These are phyloP conservation scores for Hypericum perforatum DNA, from an alignment of 345 rosid species.

Conservation along the genomic window DNA sequence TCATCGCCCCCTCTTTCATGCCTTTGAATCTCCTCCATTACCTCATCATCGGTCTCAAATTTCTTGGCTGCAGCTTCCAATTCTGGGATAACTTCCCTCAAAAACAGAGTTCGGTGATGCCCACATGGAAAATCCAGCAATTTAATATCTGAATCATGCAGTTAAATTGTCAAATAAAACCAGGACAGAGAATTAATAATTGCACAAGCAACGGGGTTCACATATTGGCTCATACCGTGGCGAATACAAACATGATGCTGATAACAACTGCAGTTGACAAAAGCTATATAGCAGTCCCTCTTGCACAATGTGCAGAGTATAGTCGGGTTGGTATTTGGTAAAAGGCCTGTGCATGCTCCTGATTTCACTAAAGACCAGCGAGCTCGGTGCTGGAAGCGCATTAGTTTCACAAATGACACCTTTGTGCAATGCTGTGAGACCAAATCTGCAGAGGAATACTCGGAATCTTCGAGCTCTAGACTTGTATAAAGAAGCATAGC, in stretches of 20 bases:
- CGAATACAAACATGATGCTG: slow-evolving; percentile 69
- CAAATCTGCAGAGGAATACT: slow-evolving; percentile 43
- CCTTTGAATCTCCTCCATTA: slow-evolving; percentile 28
- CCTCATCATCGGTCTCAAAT: slow-evolving; percentile 56
- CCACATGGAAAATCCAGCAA: slow-evolving; percentile 70
- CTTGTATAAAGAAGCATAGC: slow-evolving; percentile 64
- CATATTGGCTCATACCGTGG: slow-evolving; percentile 43
- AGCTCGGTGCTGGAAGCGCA: slow-evolving; percentile 69
- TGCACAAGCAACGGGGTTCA: no score
- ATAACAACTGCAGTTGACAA: slow-evolving; percentile 58
- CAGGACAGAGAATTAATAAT: background rate
- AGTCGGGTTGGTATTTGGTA: slow-evolving; percentile 48
- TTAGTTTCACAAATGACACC: slow-evolving; percentile 67
- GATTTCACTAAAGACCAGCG: slow-evolving; percentile 75
- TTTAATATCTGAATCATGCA: slow-evolving; percentile 39
- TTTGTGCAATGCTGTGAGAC: slow-evolving; percentile 44
- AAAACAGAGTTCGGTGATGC: slow-evolving; percentile 41
- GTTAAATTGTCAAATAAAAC: background rate
- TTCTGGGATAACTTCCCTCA: slow-evolving; percentile 59
- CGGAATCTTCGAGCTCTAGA: slow-evolving; percentile 46
- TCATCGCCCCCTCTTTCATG: slow-evolving; percentile 36
- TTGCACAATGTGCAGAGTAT: slow-evolving; percentile 80
- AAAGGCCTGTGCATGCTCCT: slow-evolving; percentile 42
- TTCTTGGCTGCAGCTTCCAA: slow-evolving; percentile 82
- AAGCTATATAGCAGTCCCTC: slow-evolving; percentile 86